Evolutionary conservation across 805 yeast species (phyloP).

Genomic region (Sugiyamaella qingdaonensis): DNA sequence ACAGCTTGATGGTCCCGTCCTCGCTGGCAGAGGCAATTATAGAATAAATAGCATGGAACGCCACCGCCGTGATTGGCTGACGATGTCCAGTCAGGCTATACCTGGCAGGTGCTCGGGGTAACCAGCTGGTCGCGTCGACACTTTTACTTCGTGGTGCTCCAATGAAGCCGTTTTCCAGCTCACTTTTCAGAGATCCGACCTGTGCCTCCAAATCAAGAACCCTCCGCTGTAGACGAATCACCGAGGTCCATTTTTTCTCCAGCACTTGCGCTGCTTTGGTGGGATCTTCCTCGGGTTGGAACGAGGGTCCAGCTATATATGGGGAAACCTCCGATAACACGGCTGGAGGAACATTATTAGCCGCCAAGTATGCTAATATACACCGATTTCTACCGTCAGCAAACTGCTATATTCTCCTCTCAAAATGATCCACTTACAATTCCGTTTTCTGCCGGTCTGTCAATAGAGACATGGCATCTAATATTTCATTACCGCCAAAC

Average conservation of each 20-base stretch:
- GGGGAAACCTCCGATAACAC: slow-evolving; percentile 2
- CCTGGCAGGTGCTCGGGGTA: slow-evolving; percentile 49
- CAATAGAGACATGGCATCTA: slow-evolving; percentile 9
- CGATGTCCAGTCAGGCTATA: slow-evolving; percentile 50
- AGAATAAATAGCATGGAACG: slow-evolving; percentile 74
- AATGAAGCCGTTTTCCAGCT: slow-evolving; percentile 39
- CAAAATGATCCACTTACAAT: slow-evolving; percentile 9
- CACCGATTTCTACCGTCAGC: slow-evolving; percentile 15
- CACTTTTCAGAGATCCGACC: slow-evolving; percentile 39
- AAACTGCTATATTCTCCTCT: background rate
- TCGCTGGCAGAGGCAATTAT: slow-evolving; percentile 59
- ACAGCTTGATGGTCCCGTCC: slow-evolving; percentile 67
- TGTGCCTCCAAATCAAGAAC: slow-evolving; percentile 65
- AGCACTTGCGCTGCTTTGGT: slow-evolving; percentile 34
- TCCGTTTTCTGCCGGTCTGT: slow-evolving; percentile 17
- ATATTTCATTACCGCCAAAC: background rate
- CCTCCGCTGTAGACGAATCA: slow-evolving; percentile 70
- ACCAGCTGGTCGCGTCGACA: slow-evolving; percentile 47
- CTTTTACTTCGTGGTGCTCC: slow-evolving; percentile 16
- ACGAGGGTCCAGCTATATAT: background rate
- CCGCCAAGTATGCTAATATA: slow-evolving; percentile 17
- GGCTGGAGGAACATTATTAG: slow-evolving; percentile 5
- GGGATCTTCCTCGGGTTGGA: slow-evolving; percentile 8
- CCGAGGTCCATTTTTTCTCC: slow-evolving; percentile 85
- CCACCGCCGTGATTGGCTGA: slow-evolving; percentile 55